Evolutionary conservation across 2,329 filamentous ascomycete species (phyloP), one percentile per base, ranked within the genome.

Genomic region (Diaporthe aspalathi): DNA sequence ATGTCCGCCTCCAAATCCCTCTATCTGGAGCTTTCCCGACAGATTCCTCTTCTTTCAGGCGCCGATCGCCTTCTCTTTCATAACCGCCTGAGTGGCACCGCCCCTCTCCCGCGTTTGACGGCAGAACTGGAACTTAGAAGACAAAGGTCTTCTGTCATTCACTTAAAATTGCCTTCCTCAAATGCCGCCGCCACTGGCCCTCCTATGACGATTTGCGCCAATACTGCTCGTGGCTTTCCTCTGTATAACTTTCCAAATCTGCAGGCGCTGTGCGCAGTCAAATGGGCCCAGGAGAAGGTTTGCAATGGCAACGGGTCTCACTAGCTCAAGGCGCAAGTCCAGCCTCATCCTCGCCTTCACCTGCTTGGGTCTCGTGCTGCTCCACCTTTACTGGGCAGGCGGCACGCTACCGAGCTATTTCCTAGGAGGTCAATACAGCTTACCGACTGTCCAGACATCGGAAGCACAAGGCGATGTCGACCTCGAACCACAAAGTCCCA

Each of bases 371-470:
- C 40, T 63, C 38, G 24, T 63, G 11, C 57, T 49, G 38, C 20
- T 32, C 43, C 20, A 49, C 40, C 2, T 63, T 22, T 49, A 63
- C 27, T 63, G 57, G 57, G 24, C 57, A 40, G 57, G 22, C 57
- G 57, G n/a, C 5, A 29, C 35, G 9, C 35, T 63, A 35, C 38
- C 57, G 17, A 47, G 11, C 57, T 63, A n/a, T 54, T 32, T 27
- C 27, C 14, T 35, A 17, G 52, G 52, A 54, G 11, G 16, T n/a
- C 27, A 32, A 17, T 54, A n/a, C 27, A 54, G 52, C 27, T n/a
- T 54, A 17, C 27, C 27, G 27, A 12, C 27, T 54, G 32, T 29
- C 9, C 5, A 35, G n/a, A 17, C 9, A 54, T 32, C 52, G 12
- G 9, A 54, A 17, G 52, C 52, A 54, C 27, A 54, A n/a, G 52